Evolutionary conservation across 768 basidiomycete genomes (phyloP), one percentile per base, ranked within the genome.

Genomic region (Amylocystis lapponica): DNA sequence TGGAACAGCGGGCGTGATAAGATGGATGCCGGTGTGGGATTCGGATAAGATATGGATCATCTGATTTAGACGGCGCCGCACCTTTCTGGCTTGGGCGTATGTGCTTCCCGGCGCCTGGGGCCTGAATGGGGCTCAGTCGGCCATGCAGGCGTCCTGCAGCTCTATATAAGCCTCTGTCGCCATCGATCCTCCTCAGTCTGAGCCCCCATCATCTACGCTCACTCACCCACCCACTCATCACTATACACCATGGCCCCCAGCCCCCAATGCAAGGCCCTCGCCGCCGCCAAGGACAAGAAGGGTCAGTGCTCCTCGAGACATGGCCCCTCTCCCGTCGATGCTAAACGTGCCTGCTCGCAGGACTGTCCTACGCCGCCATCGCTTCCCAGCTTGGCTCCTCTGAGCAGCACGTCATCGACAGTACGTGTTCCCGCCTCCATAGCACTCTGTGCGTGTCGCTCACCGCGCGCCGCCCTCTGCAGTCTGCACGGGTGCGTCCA

Each of bases 231-330:
- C 31, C 34, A 26, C 16, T 29, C 12, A 21, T 33, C 33, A 10
- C 35, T 39, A 27, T 39, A 43, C 47, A 60, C 45, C 43, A 79
- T 75, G 73, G 63, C 74, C 36, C 66, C 74, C 42, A 66, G 71
- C 63, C 74, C 74, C 9, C 72, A 70, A 57, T 86, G 84, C 62
- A 52, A 69, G 52, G 81, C 81, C 36, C 66, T 86, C 52, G 66
- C 66, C 50, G 64, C 63, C 22, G 82, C 81, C 11, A 68, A 76
- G 65, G 39, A 53, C 1, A 64, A 56, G 53, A 65, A 69, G 49
- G 76, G 83, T 83, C 44, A n/a, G 61, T 47, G 14, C 13, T 25
- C 14, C n/a, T 14, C 8, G 7, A 35, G 12, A 8, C 8, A 17
- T 35, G 16, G 23, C 16, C 16, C 31, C 32, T 27, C 21, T 17